Evolutionary conservation across 1,284 basidiomycete genomes (phyloP).

Genomic region (Naganishia cerealis): DNA sequence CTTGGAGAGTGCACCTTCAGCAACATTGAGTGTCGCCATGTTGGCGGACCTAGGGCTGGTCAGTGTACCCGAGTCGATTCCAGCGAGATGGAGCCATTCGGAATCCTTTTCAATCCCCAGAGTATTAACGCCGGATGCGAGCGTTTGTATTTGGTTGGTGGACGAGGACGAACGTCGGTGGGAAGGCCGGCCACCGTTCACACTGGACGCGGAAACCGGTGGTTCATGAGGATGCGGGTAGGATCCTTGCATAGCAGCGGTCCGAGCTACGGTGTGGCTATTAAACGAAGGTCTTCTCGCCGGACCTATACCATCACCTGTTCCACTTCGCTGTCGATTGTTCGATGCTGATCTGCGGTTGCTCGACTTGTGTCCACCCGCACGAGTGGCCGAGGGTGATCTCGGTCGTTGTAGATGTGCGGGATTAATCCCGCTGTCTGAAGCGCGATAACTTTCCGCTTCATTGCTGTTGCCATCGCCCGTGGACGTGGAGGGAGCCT

Average conservation of each 20-base stretch:
- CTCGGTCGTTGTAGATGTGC: conserved; percentile 12
- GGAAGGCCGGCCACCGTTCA: not conserved
- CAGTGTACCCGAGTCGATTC: conserved; percentile 2
- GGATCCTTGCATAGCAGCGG: conserved; percentile 23
- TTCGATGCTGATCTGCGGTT: conserved; percentile 17
- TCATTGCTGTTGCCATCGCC: not conserved
- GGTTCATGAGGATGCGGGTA: conserved; percentile 24
- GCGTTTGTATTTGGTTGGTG: conserved; percentile 19
- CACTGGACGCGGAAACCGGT: not conserved
- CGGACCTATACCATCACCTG: conserved; percentile 21
- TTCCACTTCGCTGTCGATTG: conserved; percentile 1
- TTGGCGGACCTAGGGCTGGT: conserved; percentile 13
- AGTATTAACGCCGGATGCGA: conserved; percentile 15
- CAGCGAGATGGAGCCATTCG: conserved; percentile 21
- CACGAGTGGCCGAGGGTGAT: conserved; percentile 18
- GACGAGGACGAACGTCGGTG: conserved; percentile 22
- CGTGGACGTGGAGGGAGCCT: not conserved
- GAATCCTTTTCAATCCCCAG: conserved; percentile 23
- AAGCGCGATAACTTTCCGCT: not conserved
- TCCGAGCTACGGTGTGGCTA: conserved; percentile 20
- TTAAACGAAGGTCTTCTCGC: conserved; percentile 25
- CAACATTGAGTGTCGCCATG: conserved; percentile 3
- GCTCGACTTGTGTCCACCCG: conserved; percentile 12
- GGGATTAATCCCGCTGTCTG: conserved; percentile 8
- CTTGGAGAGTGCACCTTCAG: conserved; percentile 10